Percentiles rank a stretch among this genome's conserved stretches.
phyloP scores from a whole-genome alignment of 2,329 filamentous ascomycete species.

The Pseudogymnoascus sp. region DNA sequence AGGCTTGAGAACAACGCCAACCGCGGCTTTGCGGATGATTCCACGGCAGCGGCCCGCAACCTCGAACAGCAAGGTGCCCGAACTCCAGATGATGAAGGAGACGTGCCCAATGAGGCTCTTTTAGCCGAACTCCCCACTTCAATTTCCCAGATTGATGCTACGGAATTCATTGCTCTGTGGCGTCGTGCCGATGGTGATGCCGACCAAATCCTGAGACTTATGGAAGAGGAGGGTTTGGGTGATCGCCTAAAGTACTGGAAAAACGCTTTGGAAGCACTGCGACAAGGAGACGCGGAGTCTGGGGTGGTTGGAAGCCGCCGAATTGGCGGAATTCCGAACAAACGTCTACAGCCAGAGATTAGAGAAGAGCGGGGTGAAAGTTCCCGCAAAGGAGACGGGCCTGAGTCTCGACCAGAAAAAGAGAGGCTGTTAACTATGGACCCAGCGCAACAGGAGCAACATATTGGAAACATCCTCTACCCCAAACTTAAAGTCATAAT shows the following conservation, averaged over 20 bases:
- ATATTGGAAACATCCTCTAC: not conserved
- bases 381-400: not conserved
- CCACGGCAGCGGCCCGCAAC: not conserved
- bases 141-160: conserved; percentile 20
- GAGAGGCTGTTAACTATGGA: not conserved
- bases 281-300: not conserved
- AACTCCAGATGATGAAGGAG: not conserved
- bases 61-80: not conserved
- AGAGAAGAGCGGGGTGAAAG: not conserved
- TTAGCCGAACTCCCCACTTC: conserved; percentile 20
- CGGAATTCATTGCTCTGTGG: conserved; percentile 46
- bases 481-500: not conserved
- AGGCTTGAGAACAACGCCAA: conserved; percentile 18
- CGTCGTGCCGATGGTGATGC: conserved; percentile 52
- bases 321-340: not conserved
- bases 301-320: not conserved
- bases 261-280: conserved; percentile 38
- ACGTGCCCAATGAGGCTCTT: conserved; percentile 1
- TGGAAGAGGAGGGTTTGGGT: conserved; percentile 51
- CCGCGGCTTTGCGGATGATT: not conserved
- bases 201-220: conserved; percentile 51
- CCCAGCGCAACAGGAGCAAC: not conserved
- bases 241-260: conserved; percentile 54
- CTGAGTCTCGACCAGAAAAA: not conserved
- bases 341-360: not conserved